These are phyloP conservation scores for Massospora cicadina DNA, from an alignment of 371 early-diverging fungal genomes.

Conservation along the genomic window DNA sequence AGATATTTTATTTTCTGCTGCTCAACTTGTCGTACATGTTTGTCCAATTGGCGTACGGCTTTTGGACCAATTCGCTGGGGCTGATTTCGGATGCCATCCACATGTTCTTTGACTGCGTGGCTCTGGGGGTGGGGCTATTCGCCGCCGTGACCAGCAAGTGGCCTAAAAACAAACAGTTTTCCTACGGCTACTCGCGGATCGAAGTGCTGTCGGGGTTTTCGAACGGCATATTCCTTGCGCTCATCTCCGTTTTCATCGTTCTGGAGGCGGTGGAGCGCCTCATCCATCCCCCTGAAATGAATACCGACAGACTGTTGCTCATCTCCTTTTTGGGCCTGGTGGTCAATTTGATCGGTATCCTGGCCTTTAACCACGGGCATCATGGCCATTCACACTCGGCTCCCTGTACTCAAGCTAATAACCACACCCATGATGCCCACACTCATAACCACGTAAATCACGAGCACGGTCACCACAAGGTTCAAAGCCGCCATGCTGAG, in stretches of 20 bases:
- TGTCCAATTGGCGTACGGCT: slow-evolving; percentile 77
- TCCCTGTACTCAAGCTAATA: slow-evolving; percentile 24
- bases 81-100: slow-evolving; percentile 91
- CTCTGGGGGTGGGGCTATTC: slow-evolving; percentile 65
- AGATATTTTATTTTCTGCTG: slow-evolving; percentile 77
- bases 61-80: slow-evolving; percentile 82
- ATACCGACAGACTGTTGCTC: slow-evolving; percentile 59
- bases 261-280: slow-evolving; percentile 79
- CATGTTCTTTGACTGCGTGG: slow-evolving; percentile 94
- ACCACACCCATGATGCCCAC: slow-evolving; percentile 31
- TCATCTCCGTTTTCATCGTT: slow-evolving; percentile 74
- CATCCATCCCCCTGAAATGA: slow-evolving; percentile 69
- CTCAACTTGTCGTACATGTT: slow-evolving; percentile 88
- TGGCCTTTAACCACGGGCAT: slow-evolving; percentile 77
- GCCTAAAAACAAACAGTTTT: slow-evolving; percentile 54
- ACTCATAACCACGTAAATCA: slow-evolving; percentile 22
- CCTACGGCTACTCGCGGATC: slow-evolving; percentile 77
- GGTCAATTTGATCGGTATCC: slow-evolving; percentile 83
- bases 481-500: slow-evolving; percentile 22
- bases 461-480: slow-evolving; percentile 29
- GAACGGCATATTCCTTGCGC: slow-evolving; percentile 73
- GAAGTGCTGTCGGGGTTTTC: slow-evolving; percentile 83
- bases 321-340: slow-evolving; percentile 78
- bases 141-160: slow-evolving; percentile 84
- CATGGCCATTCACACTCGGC: slow-evolving; percentile 40